Conservation (phyloP, 202 grass and related monocot species). For the Elaeis oleifera region DNA sequence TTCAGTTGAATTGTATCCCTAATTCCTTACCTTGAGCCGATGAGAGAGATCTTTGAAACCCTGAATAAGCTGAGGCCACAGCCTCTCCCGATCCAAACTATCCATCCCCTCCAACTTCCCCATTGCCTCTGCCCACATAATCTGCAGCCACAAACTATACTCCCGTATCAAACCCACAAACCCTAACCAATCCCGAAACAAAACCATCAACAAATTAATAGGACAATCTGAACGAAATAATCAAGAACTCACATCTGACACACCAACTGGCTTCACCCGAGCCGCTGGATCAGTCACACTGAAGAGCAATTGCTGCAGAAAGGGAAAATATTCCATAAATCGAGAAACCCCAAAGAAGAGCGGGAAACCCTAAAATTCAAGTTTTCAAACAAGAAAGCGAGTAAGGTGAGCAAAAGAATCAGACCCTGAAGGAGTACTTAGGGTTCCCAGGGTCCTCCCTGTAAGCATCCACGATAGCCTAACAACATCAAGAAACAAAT, state of each 20-base stretch:
- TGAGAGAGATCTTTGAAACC: constrained; percentile 83
- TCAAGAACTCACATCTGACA: constrained; percentile 59
- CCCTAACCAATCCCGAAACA: constrained; percentile 3
- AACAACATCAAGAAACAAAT: neutral
- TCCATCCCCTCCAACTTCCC: constrained; percentile 95
- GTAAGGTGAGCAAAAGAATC: constrained; percentile 2
- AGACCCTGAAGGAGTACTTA: constrained; percentile 71
- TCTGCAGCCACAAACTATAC: constrained; percentile 38
- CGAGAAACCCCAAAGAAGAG: neutral
- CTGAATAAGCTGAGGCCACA: constrained; percentile 97
- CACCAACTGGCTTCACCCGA: constrained; percentile 76
- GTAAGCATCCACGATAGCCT: constrained; percentile 86
- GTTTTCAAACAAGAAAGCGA: neutral
- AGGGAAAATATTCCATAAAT: constrained; percentile 17
- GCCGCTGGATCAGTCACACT: constrained; percentile 75
- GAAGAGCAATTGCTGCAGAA: constrained; percentile 69
- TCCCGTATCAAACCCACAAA: neutral
- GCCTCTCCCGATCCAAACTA: constrained; percentile 67
- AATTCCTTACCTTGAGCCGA: constrained; percentile 62
- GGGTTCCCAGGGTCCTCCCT: constrained; percentile 79
- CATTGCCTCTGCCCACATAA: constrained; percentile 97
- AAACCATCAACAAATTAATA: constrained; percentile 11
- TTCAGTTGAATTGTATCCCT: neutral
- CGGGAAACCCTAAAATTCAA: constrained; percentile 2
- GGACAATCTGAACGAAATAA: neutral